A percentile compares a stretch with the other conserved stretches of the same genome.
These are phyloP conservation scores for Cucumis cinereus DNA, from an alignment of 306 rosid genomes.

Conservation along the genomic window DNA sequence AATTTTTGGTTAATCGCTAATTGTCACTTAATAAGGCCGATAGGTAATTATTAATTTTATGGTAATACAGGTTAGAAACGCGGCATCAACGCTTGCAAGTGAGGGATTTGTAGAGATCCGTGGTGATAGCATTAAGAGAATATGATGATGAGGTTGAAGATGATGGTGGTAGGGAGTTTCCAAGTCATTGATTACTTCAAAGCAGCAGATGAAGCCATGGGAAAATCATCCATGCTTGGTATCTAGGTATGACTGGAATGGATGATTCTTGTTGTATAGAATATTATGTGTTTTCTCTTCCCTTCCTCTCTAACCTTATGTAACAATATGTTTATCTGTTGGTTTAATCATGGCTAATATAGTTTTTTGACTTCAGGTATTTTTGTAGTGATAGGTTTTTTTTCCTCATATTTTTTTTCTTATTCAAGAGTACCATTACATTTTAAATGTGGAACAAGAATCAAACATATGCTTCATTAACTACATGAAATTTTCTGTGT, in stretches of 20 bases:
- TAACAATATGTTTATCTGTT: not conserved
- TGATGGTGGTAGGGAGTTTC: not conserved
- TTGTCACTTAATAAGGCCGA: not conserved
- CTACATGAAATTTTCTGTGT: no score
- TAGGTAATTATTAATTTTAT: conserved; percentile 11
- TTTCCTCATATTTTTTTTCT: not conserved
- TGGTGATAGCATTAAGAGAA: conserved; percentile 64
- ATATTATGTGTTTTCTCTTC: not conserved
- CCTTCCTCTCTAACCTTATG: not conserved
- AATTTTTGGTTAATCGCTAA: not conserved
- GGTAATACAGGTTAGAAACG: conserved; percentile 56
- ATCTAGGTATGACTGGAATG: not conserved
- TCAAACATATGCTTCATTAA: not conserved
- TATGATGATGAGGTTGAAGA: conserved; percentile 32
- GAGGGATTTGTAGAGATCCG: conserved; percentile 69
- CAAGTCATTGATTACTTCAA: not conserved
- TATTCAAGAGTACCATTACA: not conserved
- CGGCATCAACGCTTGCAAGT: conserved; percentile 47
- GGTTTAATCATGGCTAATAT: not conserved
- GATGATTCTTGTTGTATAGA: not conserved
- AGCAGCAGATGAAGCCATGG: not conserved
- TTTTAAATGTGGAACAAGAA: not conserved
- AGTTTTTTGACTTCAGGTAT: not conserved
- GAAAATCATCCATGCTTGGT: not conserved
- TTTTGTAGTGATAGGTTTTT: not conserved